Evolutionary conservation across 2,329 filamentous ascomycete genomes (phyloP).

Genomic region (Fusarium redolens): DNA sequence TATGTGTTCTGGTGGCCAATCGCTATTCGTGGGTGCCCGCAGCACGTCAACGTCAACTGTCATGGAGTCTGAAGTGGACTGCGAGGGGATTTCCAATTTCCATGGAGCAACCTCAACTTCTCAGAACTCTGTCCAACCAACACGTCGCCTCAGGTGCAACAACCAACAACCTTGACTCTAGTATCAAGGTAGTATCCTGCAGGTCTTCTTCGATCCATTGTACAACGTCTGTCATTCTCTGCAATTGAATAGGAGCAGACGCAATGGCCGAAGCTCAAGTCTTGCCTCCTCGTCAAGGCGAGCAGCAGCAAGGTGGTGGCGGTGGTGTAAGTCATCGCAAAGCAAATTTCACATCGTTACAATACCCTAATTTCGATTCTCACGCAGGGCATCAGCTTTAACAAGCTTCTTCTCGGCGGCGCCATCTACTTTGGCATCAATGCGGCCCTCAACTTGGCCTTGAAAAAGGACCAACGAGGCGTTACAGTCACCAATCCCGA

Average conservation of each 20-base stretch:
- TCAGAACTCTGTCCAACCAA: slow-evolving; percentile 23
- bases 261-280: slow-evolving; percentile 45
- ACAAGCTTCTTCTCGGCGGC: slow-evolving; percentile 63
- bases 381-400: slow-evolving; percentile 52
- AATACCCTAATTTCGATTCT: slow-evolving; percentile 18
- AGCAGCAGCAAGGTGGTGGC: slow-evolving; percentile 41
- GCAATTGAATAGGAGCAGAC: slow-evolving; percentile 19
- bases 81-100: slow-evolving; percentile 36
- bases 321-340: slow-evolving; percentile 46
- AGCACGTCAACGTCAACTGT: slow-evolving; percentile 35
- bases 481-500: slow-evolving; percentile 61
- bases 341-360: background rate
- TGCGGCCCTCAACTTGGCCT: slow-evolving; percentile 65
- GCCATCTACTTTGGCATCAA: slow-evolving; percentile 71
- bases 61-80: slow-evolving; percentile 16
- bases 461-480: slow-evolving; percentile 59
- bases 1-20: slow-evolving; percentile 26
- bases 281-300: slow-evolving; percentile 40
- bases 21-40: slow-evolving; percentile 29
- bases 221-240: background rate
- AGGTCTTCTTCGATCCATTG: slow-evolving; percentile 3
- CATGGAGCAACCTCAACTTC: background rate
- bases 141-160: slow-evolving; percentile 22
- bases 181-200: slow-evolving; percentile 17
- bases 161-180: slow-evolving; percentile 29